phyloP scores from a whole-genome alignment of 2,329 filamentous ascomycete genomes.

The Sporothrix curviconia region DNA sequence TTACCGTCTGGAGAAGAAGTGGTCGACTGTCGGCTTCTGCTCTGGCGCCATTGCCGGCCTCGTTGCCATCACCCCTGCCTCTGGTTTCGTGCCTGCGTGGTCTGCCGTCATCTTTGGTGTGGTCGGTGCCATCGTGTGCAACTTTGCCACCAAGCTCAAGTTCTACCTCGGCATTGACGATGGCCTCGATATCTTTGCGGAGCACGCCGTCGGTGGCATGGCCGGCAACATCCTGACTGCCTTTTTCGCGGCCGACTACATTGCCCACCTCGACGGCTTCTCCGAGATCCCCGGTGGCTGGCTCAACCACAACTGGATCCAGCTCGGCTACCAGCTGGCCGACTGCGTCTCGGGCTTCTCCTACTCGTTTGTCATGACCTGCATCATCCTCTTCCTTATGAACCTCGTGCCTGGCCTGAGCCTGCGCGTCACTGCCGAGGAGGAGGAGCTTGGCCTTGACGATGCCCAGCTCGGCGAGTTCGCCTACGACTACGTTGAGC shows the following conservation, averaged over 20 bases:
- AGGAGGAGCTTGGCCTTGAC: conserved; percentile 78
- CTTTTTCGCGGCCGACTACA: conserved; percentile 79
- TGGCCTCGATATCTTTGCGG: conserved; percentile 81
- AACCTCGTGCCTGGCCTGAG: conserved; percentile 70
- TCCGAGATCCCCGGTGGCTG: conserved; percentile 67
- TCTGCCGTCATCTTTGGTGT: conserved; percentile 73
- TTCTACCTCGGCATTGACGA: conserved; percentile 76
- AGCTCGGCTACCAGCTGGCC: conserved; percentile 76
- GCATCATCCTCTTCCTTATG: conserved; percentile 71
- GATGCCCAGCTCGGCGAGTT: conserved; percentile 90
- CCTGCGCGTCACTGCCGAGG: conserved; percentile 67
- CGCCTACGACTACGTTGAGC: conserved; percentile 90
- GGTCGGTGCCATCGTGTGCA: conserved; percentile 69
- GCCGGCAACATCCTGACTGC: conserved; percentile 74
- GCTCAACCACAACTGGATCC: conserved; percentile 77
- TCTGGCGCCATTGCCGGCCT: conserved; percentile 82
- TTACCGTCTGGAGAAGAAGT: conserved; percentile 82
- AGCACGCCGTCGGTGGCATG: conserved; percentile 70
- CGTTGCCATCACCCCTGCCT: conserved; percentile 82
- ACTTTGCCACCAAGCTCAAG: conserved; percentile 88
- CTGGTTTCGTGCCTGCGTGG: conserved; percentile 79
- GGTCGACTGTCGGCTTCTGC: conserved; percentile 90
- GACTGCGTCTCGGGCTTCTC: conserved; percentile 69
- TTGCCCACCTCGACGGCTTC: conserved; percentile 70
- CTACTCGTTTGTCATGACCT: conserved; percentile 74